Conservation (phyloP, 2,329 filamentous ascomycete genomes). For the Knoxdaviesia proteae region DNA sequence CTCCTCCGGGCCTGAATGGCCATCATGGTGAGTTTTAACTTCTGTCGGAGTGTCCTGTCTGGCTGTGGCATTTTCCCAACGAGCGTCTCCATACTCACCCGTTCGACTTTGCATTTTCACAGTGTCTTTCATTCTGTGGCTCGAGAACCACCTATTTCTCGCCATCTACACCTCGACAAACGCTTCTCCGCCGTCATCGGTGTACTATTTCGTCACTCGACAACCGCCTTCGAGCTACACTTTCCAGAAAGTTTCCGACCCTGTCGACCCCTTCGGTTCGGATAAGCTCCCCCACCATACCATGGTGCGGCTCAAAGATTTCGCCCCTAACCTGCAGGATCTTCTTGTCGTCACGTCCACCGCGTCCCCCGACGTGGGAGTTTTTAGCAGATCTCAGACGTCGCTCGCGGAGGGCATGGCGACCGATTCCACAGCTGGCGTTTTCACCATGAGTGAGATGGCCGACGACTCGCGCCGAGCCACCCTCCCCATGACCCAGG, state of each 20-base stretch:
- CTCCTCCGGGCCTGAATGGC: constrained; percentile 45
- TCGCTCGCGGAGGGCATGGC: constrained; percentile 41
- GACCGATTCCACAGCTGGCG: constrained; percentile 36
- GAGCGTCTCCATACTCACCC: neutral
- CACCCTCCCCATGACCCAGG: constrained; percentile 49
- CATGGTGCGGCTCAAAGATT: constrained; percentile 56
- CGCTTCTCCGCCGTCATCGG: constrained; percentile 37
- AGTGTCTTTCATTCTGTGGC: constrained; percentile 71
- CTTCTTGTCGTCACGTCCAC: constrained; percentile 67
- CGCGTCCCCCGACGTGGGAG: constrained; percentile 54
- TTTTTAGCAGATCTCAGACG: constrained; percentile 53
- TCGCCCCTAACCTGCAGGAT: constrained; percentile 62
- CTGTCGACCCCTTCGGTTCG: constrained; percentile 50
- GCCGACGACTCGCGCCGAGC: constrained; percentile 57
- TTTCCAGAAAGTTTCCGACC: constrained; percentile 55
- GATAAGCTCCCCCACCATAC: constrained; percentile 56
- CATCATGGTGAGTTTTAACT: constrained; percentile 38
- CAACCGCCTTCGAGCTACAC: constrained; percentile 37
- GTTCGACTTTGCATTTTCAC: constrained; percentile 5
- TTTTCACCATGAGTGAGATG: constrained; percentile 55
- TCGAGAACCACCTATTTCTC: constrained; percentile 73
- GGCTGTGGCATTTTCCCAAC: too few species aligned
- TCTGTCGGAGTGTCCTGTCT: too few species aligned
- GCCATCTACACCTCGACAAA: constrained; percentile 52
- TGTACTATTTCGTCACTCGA: constrained; percentile 63